Evolutionary conservation across 78 protist genomes (phyloP).

Genomic region (Dictyostelium firmibasis): DNA sequence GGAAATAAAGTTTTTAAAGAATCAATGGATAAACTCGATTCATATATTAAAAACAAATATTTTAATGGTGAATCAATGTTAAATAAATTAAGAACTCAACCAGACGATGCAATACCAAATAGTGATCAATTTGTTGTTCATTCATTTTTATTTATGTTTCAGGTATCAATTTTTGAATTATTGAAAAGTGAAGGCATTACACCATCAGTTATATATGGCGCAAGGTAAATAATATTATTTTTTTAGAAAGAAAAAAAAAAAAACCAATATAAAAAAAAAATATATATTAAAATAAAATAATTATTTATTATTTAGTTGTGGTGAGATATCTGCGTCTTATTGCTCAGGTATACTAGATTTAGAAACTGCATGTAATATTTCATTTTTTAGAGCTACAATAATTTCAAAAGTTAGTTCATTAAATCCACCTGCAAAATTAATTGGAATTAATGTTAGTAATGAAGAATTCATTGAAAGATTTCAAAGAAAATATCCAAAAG

Average conservation of each 20-base stretch:
- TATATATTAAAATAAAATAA: not conserved
- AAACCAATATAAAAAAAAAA: no score
- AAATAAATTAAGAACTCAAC: not conserved
- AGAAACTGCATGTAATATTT: not conserved
- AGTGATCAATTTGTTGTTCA: not conserved
- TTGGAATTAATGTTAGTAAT: not conserved
- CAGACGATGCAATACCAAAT: not conserved
- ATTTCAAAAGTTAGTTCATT: not conserved
- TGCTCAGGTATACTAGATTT: not conserved
- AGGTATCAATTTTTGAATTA: not conserved
- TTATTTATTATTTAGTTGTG: not conserved
- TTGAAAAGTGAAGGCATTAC: not conserved
- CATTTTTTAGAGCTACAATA: not conserved
- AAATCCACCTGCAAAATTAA: conserved; percentile 10
- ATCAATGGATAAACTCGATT: not conserved
- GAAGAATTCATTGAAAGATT: not conserved
- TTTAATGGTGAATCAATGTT: not conserved
- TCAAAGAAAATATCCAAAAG: not conserved
- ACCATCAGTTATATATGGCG: not conserved
- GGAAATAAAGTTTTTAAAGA: not conserved
- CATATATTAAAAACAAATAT: not conserved
- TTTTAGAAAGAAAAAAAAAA: not conserved
- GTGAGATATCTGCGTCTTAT: not conserved
- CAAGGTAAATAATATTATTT: not conserved
- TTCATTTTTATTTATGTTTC: not conserved